Evolutionary conservation across 2,329 filamentous ascomycete genomes (phyloP).

Genomic region (Neofusicoccum laricinum): DNA sequence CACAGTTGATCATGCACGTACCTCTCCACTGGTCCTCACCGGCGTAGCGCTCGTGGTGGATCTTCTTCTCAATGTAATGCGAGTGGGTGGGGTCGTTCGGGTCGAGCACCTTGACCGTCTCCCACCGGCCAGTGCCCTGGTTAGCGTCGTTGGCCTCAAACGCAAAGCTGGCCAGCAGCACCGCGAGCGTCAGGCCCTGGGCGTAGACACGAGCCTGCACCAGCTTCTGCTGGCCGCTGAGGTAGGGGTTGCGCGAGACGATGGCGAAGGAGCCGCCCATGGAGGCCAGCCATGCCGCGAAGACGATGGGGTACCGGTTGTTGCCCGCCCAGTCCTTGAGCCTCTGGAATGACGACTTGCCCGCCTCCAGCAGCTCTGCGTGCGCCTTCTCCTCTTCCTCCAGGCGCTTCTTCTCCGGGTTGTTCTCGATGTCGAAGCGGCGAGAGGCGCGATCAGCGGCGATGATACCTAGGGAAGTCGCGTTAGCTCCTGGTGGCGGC

Average conservation of each 20-base stretch:
- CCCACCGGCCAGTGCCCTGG: conserved; percentile 73
- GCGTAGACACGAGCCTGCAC: conserved; percentile 95
- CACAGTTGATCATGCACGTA: conserved; percentile 41
- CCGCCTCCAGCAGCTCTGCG: conserved; percentile 40
- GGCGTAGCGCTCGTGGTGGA: conserved; percentile 82
- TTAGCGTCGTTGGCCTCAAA: conserved; percentile 80
- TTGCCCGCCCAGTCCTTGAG: conserved; percentile 70
- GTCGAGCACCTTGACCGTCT: conserved; percentile 78
- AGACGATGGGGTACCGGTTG: conserved; percentile 85
- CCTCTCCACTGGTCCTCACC: conserved; percentile 93
- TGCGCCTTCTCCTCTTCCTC: conserved; percentile 46
- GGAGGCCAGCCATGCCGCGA: conserved; percentile 74
- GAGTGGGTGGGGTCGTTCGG: conserved; percentile 80
- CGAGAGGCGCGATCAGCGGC: conserved; percentile 74
- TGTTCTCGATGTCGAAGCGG: conserved; percentile 65
- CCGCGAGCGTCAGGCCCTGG: conserved; percentile 81
- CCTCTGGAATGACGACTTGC: conserved; percentile 58
- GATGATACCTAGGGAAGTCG: conserved; percentile 62
- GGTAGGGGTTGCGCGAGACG: conserved; percentile 73
- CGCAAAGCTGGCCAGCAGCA: conserved; percentile 76
- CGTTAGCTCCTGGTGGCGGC: conserved; percentile 17
- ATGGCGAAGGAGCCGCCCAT: conserved; percentile 73
- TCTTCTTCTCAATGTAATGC: conserved; percentile 78
- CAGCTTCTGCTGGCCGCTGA: conserved; percentile 77
- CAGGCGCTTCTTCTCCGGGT: conserved; percentile 61